These are phyloP conservation scores for Rhodomyrtus tomentosa DNA, from an alignment of 345 rosid species.

Conservation along the genomic window DNA sequence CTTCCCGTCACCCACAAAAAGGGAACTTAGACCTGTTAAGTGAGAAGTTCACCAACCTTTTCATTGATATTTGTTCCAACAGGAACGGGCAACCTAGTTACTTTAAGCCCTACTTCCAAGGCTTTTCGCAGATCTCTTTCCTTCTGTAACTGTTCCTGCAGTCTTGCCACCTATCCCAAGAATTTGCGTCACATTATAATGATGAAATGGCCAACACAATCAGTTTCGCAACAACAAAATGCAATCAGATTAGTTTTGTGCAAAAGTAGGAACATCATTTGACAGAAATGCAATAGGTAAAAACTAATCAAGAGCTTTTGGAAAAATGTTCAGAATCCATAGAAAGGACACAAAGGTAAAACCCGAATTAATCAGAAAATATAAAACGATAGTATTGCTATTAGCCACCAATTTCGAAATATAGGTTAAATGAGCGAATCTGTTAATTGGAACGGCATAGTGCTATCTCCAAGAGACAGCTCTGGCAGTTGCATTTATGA, in stretches of 20 bases:
- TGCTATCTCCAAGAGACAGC: neutral
- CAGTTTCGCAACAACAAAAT: neutral
- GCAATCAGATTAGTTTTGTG: neutral
- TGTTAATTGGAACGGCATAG: neutral
- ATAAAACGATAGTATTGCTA: neutral
- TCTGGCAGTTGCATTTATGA: neutral
- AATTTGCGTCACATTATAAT: neutral
- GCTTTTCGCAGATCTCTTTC: slow-evolving; percentile 53
- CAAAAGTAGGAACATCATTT: neutral
- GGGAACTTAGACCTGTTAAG: neutral
- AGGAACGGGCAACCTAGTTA: slow-evolving; percentile 23
- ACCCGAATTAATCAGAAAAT: neutral
- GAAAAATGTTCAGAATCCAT: neutral
- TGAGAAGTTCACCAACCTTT: slow-evolving; percentile 30
- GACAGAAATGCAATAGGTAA: neutral
- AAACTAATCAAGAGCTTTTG: neutral
- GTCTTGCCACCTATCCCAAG: slow-evolving; percentile 59
- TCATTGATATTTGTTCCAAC: slow-evolving; percentile 34
- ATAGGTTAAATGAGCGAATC: neutral
- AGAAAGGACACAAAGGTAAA: neutral
- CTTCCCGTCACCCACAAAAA: neutral
- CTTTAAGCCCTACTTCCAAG: slow-evolving; percentile 53
- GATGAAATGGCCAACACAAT: neutral
- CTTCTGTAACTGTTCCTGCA: slow-evolving; percentile 65
- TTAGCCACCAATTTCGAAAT: neutral